Percentiles rank a stretch among this genome's conserved stretches.
Conservation (phyloP, 352 stramenopile species). For the Phytophthora pluvialis region DNA sequence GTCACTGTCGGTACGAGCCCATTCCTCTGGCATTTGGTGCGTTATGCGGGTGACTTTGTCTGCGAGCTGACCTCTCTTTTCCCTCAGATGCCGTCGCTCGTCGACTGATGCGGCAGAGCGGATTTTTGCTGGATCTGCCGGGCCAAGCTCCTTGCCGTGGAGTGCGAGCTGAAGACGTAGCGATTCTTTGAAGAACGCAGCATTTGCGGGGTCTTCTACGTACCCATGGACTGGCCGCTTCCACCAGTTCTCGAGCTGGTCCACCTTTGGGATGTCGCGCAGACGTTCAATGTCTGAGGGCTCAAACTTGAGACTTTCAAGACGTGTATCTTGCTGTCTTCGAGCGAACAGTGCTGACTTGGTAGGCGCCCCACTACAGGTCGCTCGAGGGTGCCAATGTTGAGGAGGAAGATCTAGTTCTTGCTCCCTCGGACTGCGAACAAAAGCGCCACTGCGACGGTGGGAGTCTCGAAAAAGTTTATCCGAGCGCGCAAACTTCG, state of each 20-base stretch:
- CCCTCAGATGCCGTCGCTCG: slow-evolving; percentile 34
- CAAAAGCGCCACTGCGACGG: slow-evolving; percentile 57
- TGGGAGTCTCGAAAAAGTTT: slow-evolving; percentile 58
- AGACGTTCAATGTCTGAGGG: slow-evolving; percentile 58
- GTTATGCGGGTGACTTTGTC: slow-evolving; percentile 55
- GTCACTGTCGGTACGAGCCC: slow-evolving; percentile 30
- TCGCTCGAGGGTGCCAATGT: slow-evolving; percentile 46
- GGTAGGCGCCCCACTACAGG: slow-evolving; percentile 45
- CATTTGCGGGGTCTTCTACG: slow-evolving; percentile 51
- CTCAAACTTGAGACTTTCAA: slow-evolving; percentile 61
- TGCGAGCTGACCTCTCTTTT: slow-evolving; percentile 46
- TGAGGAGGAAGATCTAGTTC: slow-evolving; percentile 26
- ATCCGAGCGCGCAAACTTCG: slow-evolving; percentile 51
- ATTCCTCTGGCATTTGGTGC: slow-evolving; percentile 41
- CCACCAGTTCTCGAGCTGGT: slow-evolving; percentile 65
- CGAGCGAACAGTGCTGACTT: slow-evolving; percentile 44
- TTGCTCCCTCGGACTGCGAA: slow-evolving; percentile 32
- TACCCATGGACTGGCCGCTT: slow-evolving; percentile 53
- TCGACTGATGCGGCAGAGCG: slow-evolving; percentile 45
- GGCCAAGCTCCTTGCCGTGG: slow-evolving; percentile 37
- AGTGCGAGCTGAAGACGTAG: slow-evolving; percentile 51
- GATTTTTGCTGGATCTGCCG: slow-evolving; percentile 57
- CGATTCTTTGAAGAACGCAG: slow-evolving; percentile 45
- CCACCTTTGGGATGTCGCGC: slow-evolving; percentile 53
- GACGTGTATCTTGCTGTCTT: slow-evolving; percentile 36